Evolutionary conservation across 2,329 filamentous ascomycete genomes (phyloP).

Genomic region (Paradendryphiella salina): DNA sequence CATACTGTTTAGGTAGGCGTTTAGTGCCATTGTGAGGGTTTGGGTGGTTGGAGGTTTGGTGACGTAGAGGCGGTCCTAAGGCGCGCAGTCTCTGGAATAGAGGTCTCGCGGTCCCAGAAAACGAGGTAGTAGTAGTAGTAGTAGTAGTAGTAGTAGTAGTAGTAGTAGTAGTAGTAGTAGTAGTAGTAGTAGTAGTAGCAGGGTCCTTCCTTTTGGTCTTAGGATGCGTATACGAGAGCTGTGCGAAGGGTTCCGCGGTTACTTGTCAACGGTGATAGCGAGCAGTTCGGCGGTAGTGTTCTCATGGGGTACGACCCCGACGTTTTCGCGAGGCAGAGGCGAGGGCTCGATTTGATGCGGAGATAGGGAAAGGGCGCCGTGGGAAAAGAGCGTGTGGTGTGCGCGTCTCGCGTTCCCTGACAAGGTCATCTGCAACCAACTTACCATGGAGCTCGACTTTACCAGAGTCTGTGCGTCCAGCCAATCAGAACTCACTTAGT

Average conservation of each 20-base stretch:
- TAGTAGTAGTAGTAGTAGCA: too few relatives aligned
- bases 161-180: too few relatives aligned
- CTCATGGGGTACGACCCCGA: not conserved
- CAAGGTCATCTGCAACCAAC: not conserved
- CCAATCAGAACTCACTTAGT: constrained; percentile 3
- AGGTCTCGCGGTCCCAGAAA: not conserved
- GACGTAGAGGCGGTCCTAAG: not conserved
- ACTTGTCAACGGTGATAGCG: not conserved
- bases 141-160: too few relatives aligned
- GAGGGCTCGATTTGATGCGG: too few relatives aligned
- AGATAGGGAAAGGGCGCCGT: too few relatives aligned
- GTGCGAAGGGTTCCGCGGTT: not conserved
- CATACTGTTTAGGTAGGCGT: constrained; percentile 51
- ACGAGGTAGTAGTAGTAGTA: not conserved
- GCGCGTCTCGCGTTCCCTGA: not conserved
- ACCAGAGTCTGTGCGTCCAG: not conserved
- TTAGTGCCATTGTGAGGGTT: constrained; percentile 46
- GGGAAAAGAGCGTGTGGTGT: not conserved
- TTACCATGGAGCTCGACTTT: constrained; percentile 6
- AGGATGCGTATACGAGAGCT: not conserved
- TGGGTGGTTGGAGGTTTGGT: not conserved
- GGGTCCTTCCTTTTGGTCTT: not conserved
- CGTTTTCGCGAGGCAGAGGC: too few relatives aligned
- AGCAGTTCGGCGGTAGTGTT: not conserved
- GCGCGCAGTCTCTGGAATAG: too few relatives aligned